These are phyloP conservation scores for Aureobasidium sp. DNA, from an alignment of 2,329 filamentous ascomycete species.

Conservation along the genomic window DNA sequence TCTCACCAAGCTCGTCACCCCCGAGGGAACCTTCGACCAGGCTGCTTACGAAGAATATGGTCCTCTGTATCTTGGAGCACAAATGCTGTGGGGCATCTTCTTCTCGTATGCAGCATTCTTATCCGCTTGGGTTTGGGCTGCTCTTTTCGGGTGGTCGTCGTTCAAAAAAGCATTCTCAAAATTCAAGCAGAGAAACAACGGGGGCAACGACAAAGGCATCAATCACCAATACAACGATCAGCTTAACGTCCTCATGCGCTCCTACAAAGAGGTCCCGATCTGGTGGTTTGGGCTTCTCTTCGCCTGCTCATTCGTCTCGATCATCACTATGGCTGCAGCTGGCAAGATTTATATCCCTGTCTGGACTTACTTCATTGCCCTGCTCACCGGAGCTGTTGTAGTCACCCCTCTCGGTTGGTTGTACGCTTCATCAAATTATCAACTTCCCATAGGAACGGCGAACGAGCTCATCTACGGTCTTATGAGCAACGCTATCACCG, in stretches of 20 bases:
- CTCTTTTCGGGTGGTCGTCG: constrained; percentile 42
- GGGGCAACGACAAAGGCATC: constrained; percentile 36
- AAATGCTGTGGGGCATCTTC: constrained; percentile 50
- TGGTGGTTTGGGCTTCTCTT: constrained; percentile 52
- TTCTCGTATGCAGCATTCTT: constrained; percentile 53
- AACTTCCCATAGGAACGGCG: constrained; percentile 46
- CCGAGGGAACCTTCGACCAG: constrained; percentile 40
- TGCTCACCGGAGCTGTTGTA: constrained; percentile 46
- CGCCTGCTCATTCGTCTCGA: constrained; percentile 37
- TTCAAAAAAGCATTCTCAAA: constrained; percentile 21
- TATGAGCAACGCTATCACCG: constrained; percentile 45
- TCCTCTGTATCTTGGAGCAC: constrained; percentile 48
- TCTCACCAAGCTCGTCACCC: constrained; percentile 33
- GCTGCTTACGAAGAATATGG: constrained; percentile 41
- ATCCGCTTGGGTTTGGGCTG: constrained; percentile 51
- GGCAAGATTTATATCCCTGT: constrained; percentile 49
- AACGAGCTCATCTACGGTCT: constrained; percentile 51
- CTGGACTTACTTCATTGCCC: constrained; percentile 51
- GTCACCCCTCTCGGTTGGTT: constrained; percentile 49
- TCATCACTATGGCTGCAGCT: constrained; percentile 44
- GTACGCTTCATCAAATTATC: constrained; percentile 50
- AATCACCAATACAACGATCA: constrained; percentile 50
- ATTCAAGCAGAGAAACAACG: constrained; percentile 37
- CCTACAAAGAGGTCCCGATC: constrained; percentile 49
- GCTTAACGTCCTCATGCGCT: constrained; percentile 49